Evolutionary conservation across 192 early-diverging fungal genomes (phyloP), one percentile per base, ranked within the genome.

Genomic region (Podila verticillata): DNA sequence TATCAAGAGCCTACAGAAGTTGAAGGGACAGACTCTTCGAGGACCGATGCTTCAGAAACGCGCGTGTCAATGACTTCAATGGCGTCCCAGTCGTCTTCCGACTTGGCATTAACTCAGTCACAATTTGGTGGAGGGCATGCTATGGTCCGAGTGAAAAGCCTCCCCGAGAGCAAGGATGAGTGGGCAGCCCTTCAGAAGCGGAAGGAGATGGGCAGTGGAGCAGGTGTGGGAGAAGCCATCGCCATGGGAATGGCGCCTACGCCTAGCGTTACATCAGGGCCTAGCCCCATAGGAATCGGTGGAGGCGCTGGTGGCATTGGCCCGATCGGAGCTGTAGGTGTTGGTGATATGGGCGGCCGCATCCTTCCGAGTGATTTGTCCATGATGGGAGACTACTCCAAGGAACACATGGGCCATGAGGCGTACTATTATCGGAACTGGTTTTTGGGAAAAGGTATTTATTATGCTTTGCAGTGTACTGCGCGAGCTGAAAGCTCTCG

Each of bases 381-480:
- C 3, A 73, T 67, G 54, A 31, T 66, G 29, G 56, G 61, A 12
- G 67, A 83, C 9, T 78, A 70, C 39, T 73, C 70, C 15, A 71
- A 70, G 54, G 82, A 83, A 15, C 82, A 83, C 39, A 69, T 78
- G 65, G 82, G 75, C 17, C 66, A 70, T 15, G 82, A 78, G 12
- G 70, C 82, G 0, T 78, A 65, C 56, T 92, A 90, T 85, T 92
- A 92, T 72, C 75, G 91, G 29, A 90, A 91, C 63, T 89, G 90
- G 84, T 92, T 92, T 71, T 83, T 92, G 68, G 91, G 90, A 24
- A 92, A 89, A 85, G 83, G 90, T 91, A 28, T n/a, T 20, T 62
- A 8, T 31, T 31, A 6, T 15, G n/a, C 51, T 7, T n/a, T 8
- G 17, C 39, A 39, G 36, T 39, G 17, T 39, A 44, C 12, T 44